Evolutionary conservation across 2,329 filamentous ascomycete genomes (phyloP).

Genomic region (Penicillium sp.): DNA sequence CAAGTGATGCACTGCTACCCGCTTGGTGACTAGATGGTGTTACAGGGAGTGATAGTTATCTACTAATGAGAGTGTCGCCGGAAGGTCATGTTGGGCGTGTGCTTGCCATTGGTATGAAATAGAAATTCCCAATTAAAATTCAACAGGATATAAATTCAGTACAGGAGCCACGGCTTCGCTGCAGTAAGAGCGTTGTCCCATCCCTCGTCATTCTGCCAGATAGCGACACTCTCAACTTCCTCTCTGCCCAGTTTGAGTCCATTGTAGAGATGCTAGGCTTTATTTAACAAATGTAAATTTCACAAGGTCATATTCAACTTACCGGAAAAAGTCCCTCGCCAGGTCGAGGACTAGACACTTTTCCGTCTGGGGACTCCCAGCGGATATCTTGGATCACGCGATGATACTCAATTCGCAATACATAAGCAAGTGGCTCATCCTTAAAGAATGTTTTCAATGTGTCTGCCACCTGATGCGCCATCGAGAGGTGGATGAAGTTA

Average conservation of each 20-base stretch:
- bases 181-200: conserved; percentile 37
- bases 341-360: conserved; percentile 36
- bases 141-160: conserved; percentile 16
- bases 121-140: neutral
- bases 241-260: conserved; percentile 37
- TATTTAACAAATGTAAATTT: neutral
- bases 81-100: neutral
- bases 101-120: neutral
- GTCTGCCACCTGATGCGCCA: conserved; percentile 37
- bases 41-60: neutral
- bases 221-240: conserved; percentile 38
- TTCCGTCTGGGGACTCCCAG: conserved; percentile 41
- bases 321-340: conserved; percentile 42
- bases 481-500: conserved; percentile 42
- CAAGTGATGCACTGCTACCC: conserved; percentile 38
- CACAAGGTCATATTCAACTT: conserved; percentile 12
- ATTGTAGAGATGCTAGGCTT: conserved; percentile 38
- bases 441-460: conserved; percentile 40
- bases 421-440: conserved; percentile 37
- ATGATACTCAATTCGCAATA: conserved; percentile 37
- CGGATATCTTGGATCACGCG: conserved; percentile 29
- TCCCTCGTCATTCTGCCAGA: conserved; percentile 38
- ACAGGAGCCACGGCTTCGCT: conserved; percentile 38
- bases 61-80: neutral
- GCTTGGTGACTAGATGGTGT: conserved; percentile 29